Conservation (phyloP, 2,329 filamentous ascomycete genomes). For the Calonectria naviculata region DNA sequence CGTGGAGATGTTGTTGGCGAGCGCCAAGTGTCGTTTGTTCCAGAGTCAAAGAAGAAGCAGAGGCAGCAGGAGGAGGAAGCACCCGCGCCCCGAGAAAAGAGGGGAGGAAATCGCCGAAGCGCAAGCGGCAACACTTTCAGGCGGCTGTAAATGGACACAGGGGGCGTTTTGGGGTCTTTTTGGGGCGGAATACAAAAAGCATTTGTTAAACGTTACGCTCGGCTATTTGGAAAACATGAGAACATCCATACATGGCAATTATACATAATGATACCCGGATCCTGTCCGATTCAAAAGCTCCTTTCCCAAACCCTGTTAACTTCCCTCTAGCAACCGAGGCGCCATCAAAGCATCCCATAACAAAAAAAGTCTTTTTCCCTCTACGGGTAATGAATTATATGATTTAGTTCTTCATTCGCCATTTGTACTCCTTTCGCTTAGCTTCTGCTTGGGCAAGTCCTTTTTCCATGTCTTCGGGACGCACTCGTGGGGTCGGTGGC, state of each 20-base stretch:
- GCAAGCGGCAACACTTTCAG: slow-evolving; percentile 83
- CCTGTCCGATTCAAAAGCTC: slow-evolving; percentile 35
- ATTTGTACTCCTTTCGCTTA: slow-evolving; percentile 47
- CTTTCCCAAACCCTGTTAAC: slow-evolving; percentile 19
- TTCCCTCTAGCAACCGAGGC: slow-evolving; percentile 28
- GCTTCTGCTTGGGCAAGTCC: slow-evolving; percentile 54
- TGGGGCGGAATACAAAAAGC: slow-evolving; percentile 30
- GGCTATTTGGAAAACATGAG: slow-evolving; percentile 36
- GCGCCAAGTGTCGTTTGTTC: slow-evolving; percentile 79
- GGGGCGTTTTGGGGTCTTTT: slow-evolving; percentile 37
- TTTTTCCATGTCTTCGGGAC: slow-evolving; percentile 69
- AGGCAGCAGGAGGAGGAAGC: slow-evolving; percentile 48
- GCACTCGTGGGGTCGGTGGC: slow-evolving; percentile 67
- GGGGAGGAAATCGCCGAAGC: slow-evolving; percentile 67
- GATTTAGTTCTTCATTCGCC: slow-evolving; percentile 17
- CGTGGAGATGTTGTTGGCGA: slow-evolving; percentile 68
- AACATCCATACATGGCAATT: slow-evolving; percentile 37
- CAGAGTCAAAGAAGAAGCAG: slow-evolving; percentile 65
- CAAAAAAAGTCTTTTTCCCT: background rate
- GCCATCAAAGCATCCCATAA: background rate
- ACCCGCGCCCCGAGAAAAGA: slow-evolving; percentile 46
- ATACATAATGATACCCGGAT: slow-evolving; percentile 46
- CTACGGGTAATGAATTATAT: background rate
- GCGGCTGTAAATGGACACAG: slow-evolving; percentile 61
- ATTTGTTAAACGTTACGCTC: slow-evolving; percentile 32